Base-by-base conservation (phyloP, 345 rosid species). In the Salix brachista region DNA sequence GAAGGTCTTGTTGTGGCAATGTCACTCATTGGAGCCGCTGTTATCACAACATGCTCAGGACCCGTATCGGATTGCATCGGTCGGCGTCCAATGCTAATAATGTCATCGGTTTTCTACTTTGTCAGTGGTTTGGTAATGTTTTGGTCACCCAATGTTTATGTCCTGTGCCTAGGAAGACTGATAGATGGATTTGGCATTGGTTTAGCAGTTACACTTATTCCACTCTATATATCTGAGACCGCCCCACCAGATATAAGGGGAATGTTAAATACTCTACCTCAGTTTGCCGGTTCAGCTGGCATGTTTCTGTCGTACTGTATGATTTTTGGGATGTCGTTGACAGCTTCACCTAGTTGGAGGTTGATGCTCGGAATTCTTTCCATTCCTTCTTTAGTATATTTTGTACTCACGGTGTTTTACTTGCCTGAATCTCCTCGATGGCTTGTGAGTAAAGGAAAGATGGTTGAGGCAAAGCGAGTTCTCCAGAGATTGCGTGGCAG, bases 351-450 rank as follows among this genome's bases (percentile, higher is more conserved):
- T 8, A 92, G 89, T 84, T 96, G 99, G 99, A 91, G 89, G 87
- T 75, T 86, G 78, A 96, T 96, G 98, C 97, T 96, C 44, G 99
- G 97, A 75, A 88, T 96, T 80, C 94, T 96, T 70, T 91, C 98
- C 0, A 87, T 96, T 71, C 98, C 97, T 42, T 91, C 99, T 7
- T 77, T 93, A 12, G 25, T 92, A 9, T 96, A 91, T 64, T 80
- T 96, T 84, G 84, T 76, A 34, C 78, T 93, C 44, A 80, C 92
- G 0, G 89, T 96, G 77, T 89, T 96, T 82, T 96, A 86, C 86
- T 82, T 96, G 90, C 99, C 99, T 6, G 99, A 96, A 84, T 93
- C 99, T 64, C 99, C 99, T 83, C 91, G 99, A 82, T 96, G 99
- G 98, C 88, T 96, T 67, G 97, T 96, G 79, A 96, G 99, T 79